Conservation (phyloP, 140 eudicot genomes). For the Oenanthe javanica region DNA sequence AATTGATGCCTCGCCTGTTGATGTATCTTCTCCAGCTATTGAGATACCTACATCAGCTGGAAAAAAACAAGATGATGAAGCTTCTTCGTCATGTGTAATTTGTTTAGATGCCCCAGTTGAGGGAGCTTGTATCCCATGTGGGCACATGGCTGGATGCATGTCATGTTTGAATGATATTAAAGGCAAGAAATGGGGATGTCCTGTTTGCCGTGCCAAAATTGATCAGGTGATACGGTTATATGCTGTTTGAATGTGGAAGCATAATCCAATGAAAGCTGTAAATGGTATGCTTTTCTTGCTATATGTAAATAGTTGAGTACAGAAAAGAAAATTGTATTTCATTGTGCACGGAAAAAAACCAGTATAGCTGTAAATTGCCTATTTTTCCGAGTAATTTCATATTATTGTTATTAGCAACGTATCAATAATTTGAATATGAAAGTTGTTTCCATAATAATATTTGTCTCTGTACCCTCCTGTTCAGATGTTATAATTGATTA, state of each 20-base stretch:
- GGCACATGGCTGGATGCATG: conserved; percentile 99
- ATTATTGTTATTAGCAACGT: background rate
- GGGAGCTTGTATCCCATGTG: conserved; percentile 97
- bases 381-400: background rate
- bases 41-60: conserved; percentile 23
- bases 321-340: background rate
- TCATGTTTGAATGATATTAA: conserved; percentile 75
- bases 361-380: conserved; percentile 19
- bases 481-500: background rate
- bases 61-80: conserved; percentile 21
- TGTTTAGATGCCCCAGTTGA: conserved; percentile 93
- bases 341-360: background rate
- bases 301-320: background rate
- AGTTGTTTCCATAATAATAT: background rate
- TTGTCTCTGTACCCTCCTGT: background rate
- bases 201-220: conserved; percentile 86
- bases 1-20: conserved; percentile 35
- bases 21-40: conserved; percentile 15
- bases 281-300: conserved; percentile 19
- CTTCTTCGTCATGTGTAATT: conserved; percentile 71
- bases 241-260: conserved; percentile 42
- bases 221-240: conserved; percentile 80
- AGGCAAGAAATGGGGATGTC: conserved; percentile 92
- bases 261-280: conserved; percentile 16
- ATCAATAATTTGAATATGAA: background rate